Evolutionary conservation across 2,329 filamentous ascomycete genomes (phyloP).

Genomic region (Rhytidhysteron rufulum): DNA sequence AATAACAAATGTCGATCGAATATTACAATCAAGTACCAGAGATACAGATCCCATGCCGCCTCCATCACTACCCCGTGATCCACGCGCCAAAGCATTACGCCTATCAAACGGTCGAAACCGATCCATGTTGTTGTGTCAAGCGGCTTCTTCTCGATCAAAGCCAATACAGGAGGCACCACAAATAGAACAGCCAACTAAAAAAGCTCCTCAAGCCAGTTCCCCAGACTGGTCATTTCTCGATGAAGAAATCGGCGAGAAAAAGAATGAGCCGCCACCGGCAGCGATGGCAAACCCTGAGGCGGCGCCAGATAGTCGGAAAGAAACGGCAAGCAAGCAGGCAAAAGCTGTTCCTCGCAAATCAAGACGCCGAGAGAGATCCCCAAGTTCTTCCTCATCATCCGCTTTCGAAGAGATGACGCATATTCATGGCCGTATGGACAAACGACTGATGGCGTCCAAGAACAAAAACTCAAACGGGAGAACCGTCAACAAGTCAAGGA

Average conservation of each 20-base stretch:
- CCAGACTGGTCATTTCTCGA: no score
- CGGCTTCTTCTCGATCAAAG: no score
- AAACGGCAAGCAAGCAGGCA: constrained; percentile 1
- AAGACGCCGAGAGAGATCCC: constrained; percentile 6
- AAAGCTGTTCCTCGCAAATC: not conserved
- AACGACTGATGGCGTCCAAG: constrained; percentile 22
- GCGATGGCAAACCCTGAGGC: no score
- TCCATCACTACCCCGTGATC: constrained; percentile 16
- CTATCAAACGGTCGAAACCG: constrained; percentile 37
- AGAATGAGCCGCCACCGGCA: no score
- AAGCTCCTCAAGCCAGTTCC: no score
- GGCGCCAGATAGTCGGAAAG: constrained; percentile 3
- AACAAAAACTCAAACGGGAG: no score
- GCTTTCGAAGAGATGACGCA: constrained; percentile 23
- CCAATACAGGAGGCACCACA: no score
- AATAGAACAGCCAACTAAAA: no score
- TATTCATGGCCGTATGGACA: constrained; percentile 26
- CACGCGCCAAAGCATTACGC: constrained; percentile 33
- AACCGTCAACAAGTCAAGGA: no score
- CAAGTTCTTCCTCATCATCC: constrained; percentile 7
- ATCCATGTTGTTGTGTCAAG: constrained; percentile 42
- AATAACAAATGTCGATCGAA: constrained; percentile 30
- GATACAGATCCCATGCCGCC: constrained; percentile 9
- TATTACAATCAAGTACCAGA: constrained; percentile 8
- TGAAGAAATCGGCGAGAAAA: no score